Percentiles rank a stretch among this genome's conserved stretches.
Conservation (phyloP, 2,329 filamentous ascomycete species). For the Beauveria australis region DNA sequence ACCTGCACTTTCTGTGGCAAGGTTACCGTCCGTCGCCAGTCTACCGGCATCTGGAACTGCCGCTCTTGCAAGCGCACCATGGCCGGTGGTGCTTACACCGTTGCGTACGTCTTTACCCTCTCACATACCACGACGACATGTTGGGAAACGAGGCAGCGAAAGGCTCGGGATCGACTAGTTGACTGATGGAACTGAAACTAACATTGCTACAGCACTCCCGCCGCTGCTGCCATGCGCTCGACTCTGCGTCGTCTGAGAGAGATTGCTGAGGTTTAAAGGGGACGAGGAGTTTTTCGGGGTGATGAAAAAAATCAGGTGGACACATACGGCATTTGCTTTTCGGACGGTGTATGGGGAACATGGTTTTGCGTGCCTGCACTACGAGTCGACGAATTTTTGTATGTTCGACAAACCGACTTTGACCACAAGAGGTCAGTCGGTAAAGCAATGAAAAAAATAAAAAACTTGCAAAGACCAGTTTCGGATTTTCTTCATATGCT, state of each 20-base stretch:
- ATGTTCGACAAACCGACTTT: slow-evolving; percentile 32
- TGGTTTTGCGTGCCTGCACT: slow-evolving; percentile 36
- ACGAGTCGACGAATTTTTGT: slow-evolving; percentile 29
- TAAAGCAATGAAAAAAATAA: slow-evolving; percentile 31
- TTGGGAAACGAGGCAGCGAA: not conserved
- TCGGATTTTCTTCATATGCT: not conserved
- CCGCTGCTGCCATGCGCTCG: slow-evolving; percentile 88
- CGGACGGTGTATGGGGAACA: slow-evolving; percentile 37
- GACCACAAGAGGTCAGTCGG: slow-evolving; percentile 32
- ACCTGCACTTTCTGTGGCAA: slow-evolving; percentile 99
- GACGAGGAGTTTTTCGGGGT: slow-evolving; percentile 10
- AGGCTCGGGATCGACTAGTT: not conserved
- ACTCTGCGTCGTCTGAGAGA: slow-evolving; percentile 95
- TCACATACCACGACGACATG: not conserved
- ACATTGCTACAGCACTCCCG: slow-evolving; percentile 62
- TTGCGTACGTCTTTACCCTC: slow-evolving; percentile 66
- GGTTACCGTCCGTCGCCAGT: slow-evolving; percentile 82
- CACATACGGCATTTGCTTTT: slow-evolving; percentile 35
- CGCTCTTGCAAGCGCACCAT: slow-evolving; percentile 83
- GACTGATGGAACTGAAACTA: not conserved
- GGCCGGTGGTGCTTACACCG: slow-evolving; percentile 73
- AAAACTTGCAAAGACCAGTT: slow-evolving; percentile 12
- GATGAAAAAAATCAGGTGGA: slow-evolving; percentile 18
- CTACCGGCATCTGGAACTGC: slow-evolving; percentile 97
- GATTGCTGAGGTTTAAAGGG: slow-evolving; percentile 83